Evolutionary conservation across 495 filamentous ascomycete genomes (phyloP), one percentile per base, ranked within the genome.

Genomic region (Thozetella sp.): DNA sequence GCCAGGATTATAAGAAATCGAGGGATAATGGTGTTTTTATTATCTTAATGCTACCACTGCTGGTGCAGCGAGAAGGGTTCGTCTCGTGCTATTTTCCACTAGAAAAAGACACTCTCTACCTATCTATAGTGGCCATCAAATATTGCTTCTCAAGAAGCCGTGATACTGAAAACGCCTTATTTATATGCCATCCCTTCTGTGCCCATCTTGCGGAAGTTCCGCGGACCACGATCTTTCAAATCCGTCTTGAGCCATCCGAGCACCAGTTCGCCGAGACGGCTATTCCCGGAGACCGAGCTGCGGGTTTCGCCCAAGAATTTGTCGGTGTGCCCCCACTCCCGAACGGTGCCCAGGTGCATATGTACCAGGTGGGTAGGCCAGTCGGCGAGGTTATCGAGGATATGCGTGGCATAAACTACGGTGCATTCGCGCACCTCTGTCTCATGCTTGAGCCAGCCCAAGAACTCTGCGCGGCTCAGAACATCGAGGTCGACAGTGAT

Each of bases 291-390:
- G n/a, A n/a, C n/a, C 2, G 72, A 79, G 11, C 65, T 60, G 1
- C 62, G 63, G 2, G 60, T 54, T 54, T 59, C 52, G 27, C 34
- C 57, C 19, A 82, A 57, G 68, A 81, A 79, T 53, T 71, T 55
- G 56, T 88, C 86, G 24, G 91, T 81, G 22, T 75, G 72, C 0
- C 95, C 96, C 87, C 88, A 93, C 67, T 90, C 88, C 78, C 90
- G 92, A 37, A 97, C 90, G 55, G 76, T 84, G 2, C 95, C 95
- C 43, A 94, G 67, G 67, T 91, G 87, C 93, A 98, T 97, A 65
- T 97, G 93, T 53, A 97, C 93, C 51, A 99, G 73, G 76, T 99
- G 93, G 0, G 89, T 96, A 51, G 95, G 94, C 95, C 96, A 99
- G 30, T 85, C 84, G 0, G 91, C 91, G 24, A 97, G 72, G 62